Conservation (phyloP, 2,329 filamentous ascomycete genomes). For the Ceratocystis papillata region DNA sequence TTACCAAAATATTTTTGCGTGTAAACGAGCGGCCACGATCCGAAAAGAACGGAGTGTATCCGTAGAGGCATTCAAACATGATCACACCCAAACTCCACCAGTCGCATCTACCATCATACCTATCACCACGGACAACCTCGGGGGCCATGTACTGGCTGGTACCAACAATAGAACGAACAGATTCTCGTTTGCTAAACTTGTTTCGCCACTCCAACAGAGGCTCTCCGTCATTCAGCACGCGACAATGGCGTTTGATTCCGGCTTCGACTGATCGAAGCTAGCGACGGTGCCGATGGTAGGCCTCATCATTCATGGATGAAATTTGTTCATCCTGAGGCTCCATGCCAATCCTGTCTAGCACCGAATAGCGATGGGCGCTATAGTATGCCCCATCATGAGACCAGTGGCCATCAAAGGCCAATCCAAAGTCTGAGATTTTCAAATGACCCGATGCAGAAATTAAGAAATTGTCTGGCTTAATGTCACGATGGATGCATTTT, state of each 20-base stretch:
- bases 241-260: conserved; percentile 28
- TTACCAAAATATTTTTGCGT: conserved; percentile 71
- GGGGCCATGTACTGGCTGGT: conserved; percentile 98
- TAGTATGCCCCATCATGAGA: conserved; percentile 81
- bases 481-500: conserved; percentile 84
- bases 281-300: conserved; percentile 20
- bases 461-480: conserved; percentile 96
- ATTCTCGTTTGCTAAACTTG: conserved; percentile 53
- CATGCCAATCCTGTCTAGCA: conserved; percentile 68
- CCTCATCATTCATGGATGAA: conserved; percentile 13
- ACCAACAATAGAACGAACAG: conserved; percentile 78
- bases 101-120: conserved; percentile 87
- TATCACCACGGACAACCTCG: conserved; percentile 71
- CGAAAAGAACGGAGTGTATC: conserved; percentile 77
- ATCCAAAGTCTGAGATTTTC: conserved; percentile 91
- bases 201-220: conserved; percentile 59
- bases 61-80: conserved; percentile 87
- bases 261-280: conserved; percentile 33
- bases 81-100: conserved; percentile 97
- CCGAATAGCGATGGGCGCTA: conserved; percentile 66
- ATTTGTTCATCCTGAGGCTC: conserved; percentile 54
- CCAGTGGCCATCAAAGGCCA: conserved; percentile 94
- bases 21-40: conserved; percentile 69
- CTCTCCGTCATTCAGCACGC: conserved; percentile 22
- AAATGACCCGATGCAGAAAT: conserved; percentile 80